Percentiles rank a stretch among this genome's conserved stretches.
phyloP scores from a whole-genome alignment of 208 protist species.

The Vickermania ingenoplastis region DNA sequence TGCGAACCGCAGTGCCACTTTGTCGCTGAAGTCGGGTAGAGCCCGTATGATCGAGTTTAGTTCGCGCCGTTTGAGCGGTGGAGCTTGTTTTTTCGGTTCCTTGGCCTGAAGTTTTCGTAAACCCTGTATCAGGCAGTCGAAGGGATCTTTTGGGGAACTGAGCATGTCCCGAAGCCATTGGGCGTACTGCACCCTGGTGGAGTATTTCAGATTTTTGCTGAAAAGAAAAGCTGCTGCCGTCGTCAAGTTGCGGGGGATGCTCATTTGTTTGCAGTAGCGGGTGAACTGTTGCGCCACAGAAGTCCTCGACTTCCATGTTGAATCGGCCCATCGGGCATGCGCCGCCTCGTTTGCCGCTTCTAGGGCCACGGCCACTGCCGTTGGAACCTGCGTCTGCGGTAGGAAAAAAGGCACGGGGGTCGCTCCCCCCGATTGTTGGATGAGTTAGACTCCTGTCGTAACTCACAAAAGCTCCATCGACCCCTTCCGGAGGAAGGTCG shows the following conservation, averaged over 20 bases:
- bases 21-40: background rate
- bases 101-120: conserved; percentile 3
- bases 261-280: background rate
- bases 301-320: background rate
- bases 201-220: background rate
- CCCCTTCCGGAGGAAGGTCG: too few relatives aligned
- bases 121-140: conserved; percentile 3
- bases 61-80: conserved; percentile 1
- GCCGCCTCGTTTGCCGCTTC: background rate
- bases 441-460: too few relatives aligned
- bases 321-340: background rate
- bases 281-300: background rate
- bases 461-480: too few relatives aligned
- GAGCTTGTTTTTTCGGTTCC: conserved; percentile 2
- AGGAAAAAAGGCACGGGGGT: too few relatives aligned
- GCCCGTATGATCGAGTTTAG: conserved; percentile 2
- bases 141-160: background rate
- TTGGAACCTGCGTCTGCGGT: background rate
- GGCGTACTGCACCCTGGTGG: conserved; percentile 5
- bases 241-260: background rate
- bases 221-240: conserved; percentile 4
- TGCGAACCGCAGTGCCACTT: background rate
- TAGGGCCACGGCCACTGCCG: background rate
- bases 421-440: too few relatives aligned
- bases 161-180: background rate